phyloP scores from a whole-genome alignment of 257 asterid genomes.

The Scutellaria barbata region DNA sequence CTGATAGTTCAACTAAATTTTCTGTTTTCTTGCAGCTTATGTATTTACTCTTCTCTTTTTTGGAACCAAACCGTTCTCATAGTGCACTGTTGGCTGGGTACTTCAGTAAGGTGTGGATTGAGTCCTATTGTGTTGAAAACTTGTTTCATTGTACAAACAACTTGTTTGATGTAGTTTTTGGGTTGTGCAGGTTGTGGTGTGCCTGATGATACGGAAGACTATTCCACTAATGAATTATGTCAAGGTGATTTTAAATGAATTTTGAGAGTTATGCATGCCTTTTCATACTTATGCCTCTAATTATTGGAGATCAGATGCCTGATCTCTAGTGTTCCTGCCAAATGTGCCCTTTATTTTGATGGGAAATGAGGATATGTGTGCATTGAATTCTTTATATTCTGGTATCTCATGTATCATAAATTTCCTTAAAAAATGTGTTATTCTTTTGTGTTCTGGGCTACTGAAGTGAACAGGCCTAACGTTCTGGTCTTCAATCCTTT shows the following conservation, averaged over 20 bases:
- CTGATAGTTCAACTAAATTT: conserved; percentile 30
- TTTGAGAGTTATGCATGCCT: background rate
- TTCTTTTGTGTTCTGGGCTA: background rate
- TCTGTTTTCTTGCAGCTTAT: conserved; percentile 70
- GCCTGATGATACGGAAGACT: conserved; percentile 90
- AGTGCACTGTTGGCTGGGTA: conserved; percentile 95
- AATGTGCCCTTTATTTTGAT: background rate
- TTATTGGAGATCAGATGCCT: conserved; percentile 9
- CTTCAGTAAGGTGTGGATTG: conserved; percentile 79
- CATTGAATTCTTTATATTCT: conserved; percentile 18
- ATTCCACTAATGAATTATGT: conserved; percentile 82
- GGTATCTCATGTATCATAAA: background rate
- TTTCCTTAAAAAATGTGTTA: background rate
- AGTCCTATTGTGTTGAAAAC: conserved; percentile 15
- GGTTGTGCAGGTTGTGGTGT: conserved; percentile 74
- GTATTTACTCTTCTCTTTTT: conserved; percentile 88
- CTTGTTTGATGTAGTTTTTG: conserved; percentile 36
- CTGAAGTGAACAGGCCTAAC: background rate
- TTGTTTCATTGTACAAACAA: conserved; percentile 31
- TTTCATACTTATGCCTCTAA: conserved; percentile 5
- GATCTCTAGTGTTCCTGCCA: background rate
- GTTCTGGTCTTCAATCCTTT: background rate
- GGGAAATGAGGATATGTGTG: conserved; percentile 9
- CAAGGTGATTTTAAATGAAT: conserved; percentile 56
- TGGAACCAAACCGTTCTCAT: conserved; percentile 85